These are phyloP conservation scores for Picea abies DNA, from an alignment of 83 land plant species.

Conservation along the genomic window DNA sequence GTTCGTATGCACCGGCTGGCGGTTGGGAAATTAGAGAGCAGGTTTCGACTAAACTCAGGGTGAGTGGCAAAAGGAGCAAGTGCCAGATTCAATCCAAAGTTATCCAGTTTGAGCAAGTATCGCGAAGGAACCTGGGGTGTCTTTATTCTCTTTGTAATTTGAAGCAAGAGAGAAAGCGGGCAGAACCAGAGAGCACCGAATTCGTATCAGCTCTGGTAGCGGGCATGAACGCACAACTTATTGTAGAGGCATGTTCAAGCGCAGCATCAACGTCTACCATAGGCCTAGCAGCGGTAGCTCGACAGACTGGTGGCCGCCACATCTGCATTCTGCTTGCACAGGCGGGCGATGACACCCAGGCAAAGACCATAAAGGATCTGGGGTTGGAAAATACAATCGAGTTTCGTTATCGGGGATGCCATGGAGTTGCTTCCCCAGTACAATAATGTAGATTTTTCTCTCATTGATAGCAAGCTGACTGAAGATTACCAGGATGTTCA, in stretches of 20 bases:
- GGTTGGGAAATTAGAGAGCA: too few species aligned
- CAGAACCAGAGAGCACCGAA: constrained; percentile 42
- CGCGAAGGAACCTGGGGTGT: too few species aligned
- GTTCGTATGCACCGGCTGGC: too few species aligned
- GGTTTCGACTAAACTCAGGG: too few species aligned
- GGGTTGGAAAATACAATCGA: constrained; percentile 43
- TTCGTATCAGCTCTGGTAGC: constrained; percentile 70
- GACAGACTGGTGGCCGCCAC: constrained; percentile 55
- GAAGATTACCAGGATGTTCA: too few species aligned
- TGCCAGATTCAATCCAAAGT: too few species aligned
- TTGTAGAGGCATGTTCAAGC: constrained; percentile 13
- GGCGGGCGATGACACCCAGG: constrained; percentile 10
- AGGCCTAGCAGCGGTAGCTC: constrained; percentile 60
- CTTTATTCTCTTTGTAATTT: too few species aligned
- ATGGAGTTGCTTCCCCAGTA: too few species aligned
- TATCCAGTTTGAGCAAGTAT: too few species aligned
- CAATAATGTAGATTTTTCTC: too few species aligned
- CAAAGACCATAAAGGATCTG: constrained; percentile 30
- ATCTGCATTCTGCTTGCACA: constrained; percentile 47
- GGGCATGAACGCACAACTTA: constrained; percentile 36
- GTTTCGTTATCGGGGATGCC: constrained; percentile 56
- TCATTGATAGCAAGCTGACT: too few species aligned
- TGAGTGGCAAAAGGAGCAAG: too few species aligned
- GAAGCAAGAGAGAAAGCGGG: constrained; percentile 20
- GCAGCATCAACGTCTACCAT: constrained; percentile 35